Evolutionary conservation across 371 early-diverging fungal species (phyloP), one percentile per base, ranked within the genome.

Genomic region (Nosema muscidifuracis): DNA sequence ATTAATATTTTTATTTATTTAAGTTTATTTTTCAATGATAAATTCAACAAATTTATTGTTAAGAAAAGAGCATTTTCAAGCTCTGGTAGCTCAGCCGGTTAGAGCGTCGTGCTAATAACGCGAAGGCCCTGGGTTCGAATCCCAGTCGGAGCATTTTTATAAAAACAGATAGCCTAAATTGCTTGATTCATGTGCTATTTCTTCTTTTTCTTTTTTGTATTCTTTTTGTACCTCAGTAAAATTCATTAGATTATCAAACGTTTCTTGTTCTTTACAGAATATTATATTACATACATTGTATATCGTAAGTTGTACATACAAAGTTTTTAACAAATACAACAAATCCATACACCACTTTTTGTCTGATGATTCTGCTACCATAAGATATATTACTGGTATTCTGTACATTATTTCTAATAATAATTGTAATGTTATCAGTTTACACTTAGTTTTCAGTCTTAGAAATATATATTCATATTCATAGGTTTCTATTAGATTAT

Each of bases 91-190:
- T 47, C 47, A 47, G 47, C 20, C 12, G 47, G 6, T 47, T 47
- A 47, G 47, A 47, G 47, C 47, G 47, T 47, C 47, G 47, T 47
- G 47, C 47, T 47, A 47, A 47, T 47, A 47, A 47, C 47, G 47
- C 47, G 47, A 47, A 47, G 47, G 47, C 47, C 47, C 47, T 47
- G 47, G 47, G 47, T 47, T 47, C 47, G 47, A 47, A 12, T n/a
- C 47, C 47, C 47, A 47, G 47, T 47, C 47, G n/a, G 47, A 47
- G 47, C 47, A 47, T 47, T 47, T 47, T 47, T 20, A 47, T n/a
- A 47, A n/a, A n/a, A n/a, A n/a, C n/a, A n/a, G 15, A 38, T 38
- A 38, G 40, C 6, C 15, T 9, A 38, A 38, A 38, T 38, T 6
- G 15, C 6, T 9, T 15, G 40, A 38, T 38, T 38, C 15, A 38